Base-by-base conservation (phyloP, 805 yeast species). In the Candida maesae region DNA sequence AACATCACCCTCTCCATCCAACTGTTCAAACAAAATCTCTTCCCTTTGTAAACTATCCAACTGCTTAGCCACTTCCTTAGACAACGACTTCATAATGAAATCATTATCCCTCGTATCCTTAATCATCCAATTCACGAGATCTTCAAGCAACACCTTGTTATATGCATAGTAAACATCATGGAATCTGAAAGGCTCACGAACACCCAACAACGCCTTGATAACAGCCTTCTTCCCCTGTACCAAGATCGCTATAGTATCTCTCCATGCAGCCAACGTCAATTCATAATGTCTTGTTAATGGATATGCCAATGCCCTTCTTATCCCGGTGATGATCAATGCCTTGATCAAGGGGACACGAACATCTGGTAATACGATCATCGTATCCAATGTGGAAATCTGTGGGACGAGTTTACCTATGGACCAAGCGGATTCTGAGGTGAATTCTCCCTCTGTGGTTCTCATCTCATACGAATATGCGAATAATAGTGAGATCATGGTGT, bases 391-490 rank as follows among this genome's bases (percentile, higher is more conserved):
- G 7, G 89, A 60, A 28, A 91, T 62, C 53, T 87, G 93, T 1
- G 98, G 96, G 0, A 80, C 66, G 17, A 93, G 53, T 51, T 84
- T 89, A 2, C 99, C 99, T 5, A 93, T 74, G 0, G 91, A 81
- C 99, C 99, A 93, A 0, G 95, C 87, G 42, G 95, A 84, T 61
- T 93, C 99, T 5, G 85, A 79, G 14, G 78, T 87, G 38, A 78
- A 76, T 14, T 70, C 78, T n/a, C 80, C 81, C 54, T 76, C 78
- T 27, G 82, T 87, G 39, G 84, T 83, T 27, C 96, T 66, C 36
- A 74, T 62, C 48, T 93, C 97, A 58, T 81, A 89, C 39, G 76
- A 74, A 51, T 79, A 84, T 1, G 84, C 79, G 61, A 84, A 93
- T 15, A 93, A 50, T 1, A 90, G 48, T 17, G 85, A 77, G 0